These are phyloP conservation scores for Pycnococcus provasolii DNA, from an alignment of 139 green algal genomes.

Conservation along the genomic window DNA sequence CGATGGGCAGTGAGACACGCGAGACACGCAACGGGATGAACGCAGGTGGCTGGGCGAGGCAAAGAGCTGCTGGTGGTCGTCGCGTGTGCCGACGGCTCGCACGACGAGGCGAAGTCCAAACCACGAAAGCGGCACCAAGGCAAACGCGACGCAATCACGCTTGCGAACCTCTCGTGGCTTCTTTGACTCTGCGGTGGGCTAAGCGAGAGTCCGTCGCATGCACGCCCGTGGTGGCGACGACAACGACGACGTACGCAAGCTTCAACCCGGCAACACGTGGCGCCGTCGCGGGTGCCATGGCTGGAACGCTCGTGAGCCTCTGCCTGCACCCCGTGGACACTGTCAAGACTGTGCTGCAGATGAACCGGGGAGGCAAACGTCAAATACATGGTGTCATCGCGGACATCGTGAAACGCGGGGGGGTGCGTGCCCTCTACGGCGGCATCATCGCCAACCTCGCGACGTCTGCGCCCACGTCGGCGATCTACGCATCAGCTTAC, in stretches of 20 bases:
- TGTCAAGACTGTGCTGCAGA: constrained; percentile 38
- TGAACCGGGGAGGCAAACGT: constrained; percentile 13
- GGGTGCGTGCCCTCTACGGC: constrained; percentile 29
- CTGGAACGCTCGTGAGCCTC: constrained; percentile 30
- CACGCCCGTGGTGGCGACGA: no score
- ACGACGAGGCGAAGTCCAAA: no score
- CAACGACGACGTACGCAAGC: neutral
- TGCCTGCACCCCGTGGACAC: constrained; percentile 46
- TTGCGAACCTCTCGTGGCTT: no score
- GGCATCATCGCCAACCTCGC: constrained; percentile 32
- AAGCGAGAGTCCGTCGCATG: no score
- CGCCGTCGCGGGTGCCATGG: constrained; percentile 31
- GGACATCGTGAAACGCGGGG: neutral
- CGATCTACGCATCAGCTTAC: constrained; percentile 46
- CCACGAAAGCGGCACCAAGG: no score
- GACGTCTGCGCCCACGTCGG: constrained; percentile 40
- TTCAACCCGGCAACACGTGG: neutral
- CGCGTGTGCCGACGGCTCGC: no score
- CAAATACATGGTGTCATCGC: constrained; percentile 1
- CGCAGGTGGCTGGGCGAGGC: no score
- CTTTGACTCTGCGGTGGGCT: no score
- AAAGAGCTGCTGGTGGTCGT: no score
- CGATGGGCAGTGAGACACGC: no score
- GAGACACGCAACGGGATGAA: no score
- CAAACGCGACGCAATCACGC: no score